Evolutionary conservation across 345 rosid species (phyloP).

Genomic region (Eucalyptus shirleyi): DNA sequence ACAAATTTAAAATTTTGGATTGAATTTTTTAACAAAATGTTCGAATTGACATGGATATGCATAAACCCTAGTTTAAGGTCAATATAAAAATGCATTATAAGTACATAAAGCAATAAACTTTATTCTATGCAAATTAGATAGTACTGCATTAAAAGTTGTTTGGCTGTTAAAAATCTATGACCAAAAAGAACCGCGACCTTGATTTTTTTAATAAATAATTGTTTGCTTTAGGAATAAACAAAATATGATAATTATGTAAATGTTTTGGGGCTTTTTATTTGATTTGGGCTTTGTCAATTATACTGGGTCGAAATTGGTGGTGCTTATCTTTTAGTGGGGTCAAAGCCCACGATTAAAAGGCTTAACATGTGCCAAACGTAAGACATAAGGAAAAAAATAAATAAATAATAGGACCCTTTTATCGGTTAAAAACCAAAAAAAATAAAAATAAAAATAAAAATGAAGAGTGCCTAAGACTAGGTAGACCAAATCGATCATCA

Average conservation of each 20-base stretch:
- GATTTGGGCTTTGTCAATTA: background rate
- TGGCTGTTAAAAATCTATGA: background rate
- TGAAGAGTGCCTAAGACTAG: too few relatives aligned
- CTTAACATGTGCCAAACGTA: background rate
- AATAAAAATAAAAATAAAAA: too few relatives aligned
- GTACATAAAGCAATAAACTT: accelerated
- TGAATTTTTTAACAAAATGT: too few relatives aligned
- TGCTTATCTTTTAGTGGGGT: background rate
- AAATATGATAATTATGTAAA: background rate
- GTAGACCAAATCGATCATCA: too few relatives aligned
- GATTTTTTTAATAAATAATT: background rate
- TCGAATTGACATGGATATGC: background rate
- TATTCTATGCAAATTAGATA: background rate
- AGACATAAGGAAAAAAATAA: background rate
- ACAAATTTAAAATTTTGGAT: too few relatives aligned
- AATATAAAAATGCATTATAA: background rate
- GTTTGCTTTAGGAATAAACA: background rate
- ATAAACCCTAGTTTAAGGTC: background rate
- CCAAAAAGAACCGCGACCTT: background rate
- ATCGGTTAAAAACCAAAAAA: background rate
- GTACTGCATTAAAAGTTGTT: background rate
- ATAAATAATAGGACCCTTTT: background rate
- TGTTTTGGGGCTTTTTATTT: too few relatives aligned
- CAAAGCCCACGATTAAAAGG: background rate
- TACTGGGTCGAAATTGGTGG: background rate